A percentile compares a stretch with the other conserved stretches of the same genome.
These are phyloP conservation scores for Ascochyta koolunga DNA, from an alignment of 2,329 filamentous ascomycete species.

Conservation along the genomic window DNA sequence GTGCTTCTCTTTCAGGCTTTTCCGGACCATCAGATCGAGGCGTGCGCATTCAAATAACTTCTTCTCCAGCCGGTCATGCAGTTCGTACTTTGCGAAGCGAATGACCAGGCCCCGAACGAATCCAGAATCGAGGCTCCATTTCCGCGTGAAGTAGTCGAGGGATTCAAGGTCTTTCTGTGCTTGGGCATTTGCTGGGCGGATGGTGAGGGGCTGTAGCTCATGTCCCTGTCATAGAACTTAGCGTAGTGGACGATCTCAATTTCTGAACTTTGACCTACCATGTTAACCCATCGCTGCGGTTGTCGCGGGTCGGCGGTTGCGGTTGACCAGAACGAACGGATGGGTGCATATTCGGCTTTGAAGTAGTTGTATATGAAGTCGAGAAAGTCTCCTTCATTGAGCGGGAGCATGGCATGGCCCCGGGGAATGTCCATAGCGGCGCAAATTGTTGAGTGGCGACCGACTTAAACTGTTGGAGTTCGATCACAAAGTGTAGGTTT, in stretches of 20 bases:
- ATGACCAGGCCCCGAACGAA: slow-evolving; percentile 43
- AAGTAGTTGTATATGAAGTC: slow-evolving; percentile 48
- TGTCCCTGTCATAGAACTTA: slow-evolving; percentile 24
- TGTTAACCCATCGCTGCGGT: slow-evolving; percentile 37
- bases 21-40: slow-evolving; percentile 45
- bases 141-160: slow-evolving; percentile 40
- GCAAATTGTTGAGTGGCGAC: background rate
- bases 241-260: background rate
- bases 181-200: slow-evolving; percentile 45
- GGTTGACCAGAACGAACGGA: slow-evolving; percentile 45
- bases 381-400: slow-evolving; percentile 42
- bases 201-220: slow-evolving; percentile 35
- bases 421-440: slow-evolving; percentile 41
- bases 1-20: slow-evolving; percentile 48
- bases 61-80: slow-evolving; percentile 46
- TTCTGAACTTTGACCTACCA: slow-evolving; percentile 16
- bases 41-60: slow-evolving; percentile 43
- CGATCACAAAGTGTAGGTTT: background rate
- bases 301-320: slow-evolving; percentile 42
- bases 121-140: slow-evolving; percentile 39
- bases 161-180: slow-evolving; percentile 46
- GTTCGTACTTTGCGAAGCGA: slow-evolving; percentile 43
- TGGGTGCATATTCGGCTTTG: slow-evolving; percentile 48
- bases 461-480: background rate
- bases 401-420: slow-evolving; percentile 39